These are phyloP conservation scores for Exophiala spinifera DNA, from an alignment of 2,329 filamentous ascomycete genomes.

Conservation along the genomic window DNA sequence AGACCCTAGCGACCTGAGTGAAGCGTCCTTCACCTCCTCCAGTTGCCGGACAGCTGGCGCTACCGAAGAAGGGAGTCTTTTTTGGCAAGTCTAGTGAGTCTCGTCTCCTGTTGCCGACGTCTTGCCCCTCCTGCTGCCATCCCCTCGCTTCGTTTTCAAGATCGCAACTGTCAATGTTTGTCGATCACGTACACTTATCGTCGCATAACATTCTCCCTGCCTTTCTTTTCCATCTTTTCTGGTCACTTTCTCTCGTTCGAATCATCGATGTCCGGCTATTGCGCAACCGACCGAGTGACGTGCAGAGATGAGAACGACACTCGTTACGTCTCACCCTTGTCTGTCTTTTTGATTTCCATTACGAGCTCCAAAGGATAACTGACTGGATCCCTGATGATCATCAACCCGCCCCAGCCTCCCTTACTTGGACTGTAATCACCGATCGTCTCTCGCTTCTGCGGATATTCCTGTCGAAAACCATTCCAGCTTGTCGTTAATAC, in stretches of 20 bases:
- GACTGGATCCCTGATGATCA: background rate
- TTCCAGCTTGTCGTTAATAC: background rate
- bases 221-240: background rate
- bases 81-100: background rate
- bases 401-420: background rate
- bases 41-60: no score
- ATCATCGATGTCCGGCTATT: background rate
- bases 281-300: background rate
- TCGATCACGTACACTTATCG: background rate
- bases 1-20: background rate
- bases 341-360: background rate
- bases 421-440: background rate
- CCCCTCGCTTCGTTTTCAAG: background rate
- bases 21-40: no score
- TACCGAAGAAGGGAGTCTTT: no score
- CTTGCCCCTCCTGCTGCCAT: background rate
- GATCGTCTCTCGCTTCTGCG: background rate
- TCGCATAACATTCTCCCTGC: background rate
- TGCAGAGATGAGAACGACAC: background rate
- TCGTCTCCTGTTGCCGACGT: background rate
- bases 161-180: background rate
- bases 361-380: background rate
- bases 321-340: background rate
- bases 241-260: background rate
- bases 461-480: background rate